Base-by-base conservation (phyloP, 768 basidiomycete genomes). In the Collybia sordida region DNA sequence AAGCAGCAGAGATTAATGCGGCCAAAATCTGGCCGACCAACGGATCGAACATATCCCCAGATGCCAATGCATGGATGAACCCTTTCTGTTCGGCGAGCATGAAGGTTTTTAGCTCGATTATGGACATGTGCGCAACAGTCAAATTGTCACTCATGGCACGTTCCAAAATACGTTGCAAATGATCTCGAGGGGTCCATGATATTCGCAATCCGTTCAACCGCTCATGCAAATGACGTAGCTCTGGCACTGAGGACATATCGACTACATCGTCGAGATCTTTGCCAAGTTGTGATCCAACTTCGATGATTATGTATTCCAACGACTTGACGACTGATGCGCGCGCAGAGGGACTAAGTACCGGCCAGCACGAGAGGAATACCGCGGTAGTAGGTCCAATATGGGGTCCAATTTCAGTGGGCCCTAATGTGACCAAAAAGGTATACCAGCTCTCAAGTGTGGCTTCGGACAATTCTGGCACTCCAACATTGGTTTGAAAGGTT, bases 321-420 rank as follows among this genome's bases (percentile, higher is more conserved):
- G 83, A 86, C 43, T 74, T 64, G 41, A 68, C 72, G 0, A 88
- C 91, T 2, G 79, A 64, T 1, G 68, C 65, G 6, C 78, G 80
- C 39, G 83, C 81, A 9, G 64, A 57, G 0, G 70, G 46, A 14
- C 80, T 77, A 38, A 98, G 81, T 1, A 65, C 69, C 2, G 75
- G 62, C 97, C 97, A 99, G 3, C 80, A 76, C 3, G 83, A 78
- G 12, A 93, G 80, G 47, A 98, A 78, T 0, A 89, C 83, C 3
- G 96, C 94, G 35, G 86, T 90, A 0, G 93, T 96, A 3, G 89
- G 81, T 3, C 93, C 93, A 42, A 95, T 78, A 60, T 93, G 86
- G 2, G 90, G 84, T 2, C 91, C 86, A 37, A 94, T 73, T 53
- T 98, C 94, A 40, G 64, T 66, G 17, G 81, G 76, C 3, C 76